These are phyloP conservation scores for Pseudogymnoascus sp. DNA, from an alignment of 2,329 filamentous ascomycete species.

Conservation along the genomic window DNA sequence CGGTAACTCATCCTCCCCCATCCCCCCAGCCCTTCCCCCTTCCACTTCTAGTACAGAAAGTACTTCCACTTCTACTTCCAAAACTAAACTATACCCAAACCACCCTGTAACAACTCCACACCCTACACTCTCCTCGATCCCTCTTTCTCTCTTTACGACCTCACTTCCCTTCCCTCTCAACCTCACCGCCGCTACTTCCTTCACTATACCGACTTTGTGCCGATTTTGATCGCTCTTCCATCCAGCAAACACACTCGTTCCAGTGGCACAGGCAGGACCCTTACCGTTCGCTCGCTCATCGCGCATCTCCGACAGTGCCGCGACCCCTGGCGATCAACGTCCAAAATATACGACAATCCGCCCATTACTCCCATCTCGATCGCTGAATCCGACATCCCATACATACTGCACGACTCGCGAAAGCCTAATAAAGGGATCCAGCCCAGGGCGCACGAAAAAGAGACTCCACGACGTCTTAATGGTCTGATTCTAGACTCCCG, in stretches of 20 bases:
- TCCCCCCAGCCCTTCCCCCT: neutral
- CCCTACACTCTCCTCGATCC: neutral
- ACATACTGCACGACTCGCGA: neutral
- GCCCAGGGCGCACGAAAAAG: neutral
- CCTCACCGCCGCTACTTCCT: neutral
- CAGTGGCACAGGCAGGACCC: neutral
- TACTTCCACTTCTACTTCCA: neutral
- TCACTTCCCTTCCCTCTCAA: neutral
- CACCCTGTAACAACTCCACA: neutral
- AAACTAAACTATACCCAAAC: neutral
- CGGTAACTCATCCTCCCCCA: neutral
- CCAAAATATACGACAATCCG: neutral
- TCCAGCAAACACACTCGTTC: neutral
- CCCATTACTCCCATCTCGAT: neutral
- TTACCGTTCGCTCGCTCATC: neutral
- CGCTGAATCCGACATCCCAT: neutral
- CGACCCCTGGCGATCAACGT: neutral
- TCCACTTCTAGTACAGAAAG: neutral
- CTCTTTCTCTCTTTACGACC: neutral
- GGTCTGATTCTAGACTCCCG: neutral
- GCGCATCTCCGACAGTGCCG: neutral
- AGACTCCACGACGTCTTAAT: neutral
- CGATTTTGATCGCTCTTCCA: neutral
- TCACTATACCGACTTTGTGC: neutral
- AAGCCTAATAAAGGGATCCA: neutral